A percentile compares a stretch with the other conserved stretches of the same genome.
These are phyloP conservation scores for Suhomyces coccinellae DNA, from an alignment of 1,139 yeast species.

Conservation along the genomic window DNA sequence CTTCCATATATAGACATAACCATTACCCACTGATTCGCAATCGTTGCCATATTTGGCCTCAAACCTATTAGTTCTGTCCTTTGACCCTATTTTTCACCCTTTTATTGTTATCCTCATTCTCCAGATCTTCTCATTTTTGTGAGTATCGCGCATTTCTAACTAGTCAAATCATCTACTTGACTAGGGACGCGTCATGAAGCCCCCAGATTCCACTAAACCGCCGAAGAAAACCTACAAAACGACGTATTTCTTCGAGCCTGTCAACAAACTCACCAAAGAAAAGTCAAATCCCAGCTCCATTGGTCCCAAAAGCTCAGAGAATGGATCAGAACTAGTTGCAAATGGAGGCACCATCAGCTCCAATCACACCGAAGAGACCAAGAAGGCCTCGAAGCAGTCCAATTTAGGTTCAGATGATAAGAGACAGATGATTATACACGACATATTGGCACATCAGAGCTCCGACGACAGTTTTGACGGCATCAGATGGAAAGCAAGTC, in stretches of 20 bases:
- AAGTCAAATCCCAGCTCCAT: background rate
- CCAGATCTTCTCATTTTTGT: no score
- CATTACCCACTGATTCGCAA: no score
- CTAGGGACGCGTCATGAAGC: slow-evolving; percentile 6
- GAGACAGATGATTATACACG: slow-evolving; percentile 3
- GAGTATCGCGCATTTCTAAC: background rate
- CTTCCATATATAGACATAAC: no score
- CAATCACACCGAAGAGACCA: background rate
- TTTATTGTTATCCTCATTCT: no score
- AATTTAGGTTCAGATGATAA: slow-evolving; percentile 5
- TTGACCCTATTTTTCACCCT: no score
- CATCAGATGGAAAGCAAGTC: slow-evolving; percentile 43
- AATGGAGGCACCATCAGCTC: background rate
- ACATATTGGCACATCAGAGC: slow-evolving; percentile 28
- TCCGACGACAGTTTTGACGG: slow-evolving; percentile 52
- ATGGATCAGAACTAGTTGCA: background rate
- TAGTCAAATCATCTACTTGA: background rate
- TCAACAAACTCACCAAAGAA: slow-evolving; percentile 26
- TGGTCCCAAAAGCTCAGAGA: background rate
- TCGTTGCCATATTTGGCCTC: no score
- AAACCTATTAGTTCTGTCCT: no score
- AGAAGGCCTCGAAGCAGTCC: background rate
- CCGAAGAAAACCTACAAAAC: slow-evolving; percentile 28
- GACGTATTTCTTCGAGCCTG: slow-evolving; percentile 41
- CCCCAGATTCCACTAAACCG: slow-evolving; percentile 16